Evolutionary conservation across 257 asterid species (phyloP).

Genomic region (Buddleja alternifolia): DNA sequence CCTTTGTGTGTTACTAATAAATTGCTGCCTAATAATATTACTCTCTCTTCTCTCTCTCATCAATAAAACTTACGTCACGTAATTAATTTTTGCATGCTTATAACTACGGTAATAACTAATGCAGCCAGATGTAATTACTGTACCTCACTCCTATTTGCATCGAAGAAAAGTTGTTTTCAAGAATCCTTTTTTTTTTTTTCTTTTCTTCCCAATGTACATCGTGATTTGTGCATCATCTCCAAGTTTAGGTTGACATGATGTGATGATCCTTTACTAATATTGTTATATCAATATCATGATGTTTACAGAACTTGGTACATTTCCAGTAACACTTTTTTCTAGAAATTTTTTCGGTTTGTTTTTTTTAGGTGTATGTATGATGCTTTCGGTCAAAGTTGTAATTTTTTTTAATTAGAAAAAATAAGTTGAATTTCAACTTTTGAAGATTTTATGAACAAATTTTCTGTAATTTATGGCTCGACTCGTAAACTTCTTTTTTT

Average conservation of each 20-base stretch:
- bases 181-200: slow-evolving; percentile 19
- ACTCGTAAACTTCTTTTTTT: neutral
- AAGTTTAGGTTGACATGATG: neutral
- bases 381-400: too few species aligned
- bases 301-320: too few species aligned
- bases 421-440: too few species aligned
- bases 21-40: neutral
- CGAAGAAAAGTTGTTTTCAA: slow-evolving; percentile 26
- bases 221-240: slow-evolving; percentile 26
- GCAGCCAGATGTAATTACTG: slow-evolving; percentile 11
- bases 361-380: too few species aligned
- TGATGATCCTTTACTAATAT: neutral
- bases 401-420: too few species aligned
- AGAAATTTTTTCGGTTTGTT: too few species aligned
- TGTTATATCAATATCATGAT: too few species aligned
- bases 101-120: slow-evolving; percentile 23
- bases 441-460: too few species aligned
- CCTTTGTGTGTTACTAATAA: neutral
- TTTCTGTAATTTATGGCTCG: too few species aligned
- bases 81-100: slow-evolving; percentile 30
- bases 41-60: neutral
- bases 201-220: slow-evolving; percentile 20
- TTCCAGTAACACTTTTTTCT: too few species aligned
- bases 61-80: neutral
- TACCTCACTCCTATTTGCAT: slow-evolving; percentile 1